Evolutionary conservation across 2,329 filamentous ascomycete species (phyloP).

Genomic region (Volutella citrinella): DNA sequence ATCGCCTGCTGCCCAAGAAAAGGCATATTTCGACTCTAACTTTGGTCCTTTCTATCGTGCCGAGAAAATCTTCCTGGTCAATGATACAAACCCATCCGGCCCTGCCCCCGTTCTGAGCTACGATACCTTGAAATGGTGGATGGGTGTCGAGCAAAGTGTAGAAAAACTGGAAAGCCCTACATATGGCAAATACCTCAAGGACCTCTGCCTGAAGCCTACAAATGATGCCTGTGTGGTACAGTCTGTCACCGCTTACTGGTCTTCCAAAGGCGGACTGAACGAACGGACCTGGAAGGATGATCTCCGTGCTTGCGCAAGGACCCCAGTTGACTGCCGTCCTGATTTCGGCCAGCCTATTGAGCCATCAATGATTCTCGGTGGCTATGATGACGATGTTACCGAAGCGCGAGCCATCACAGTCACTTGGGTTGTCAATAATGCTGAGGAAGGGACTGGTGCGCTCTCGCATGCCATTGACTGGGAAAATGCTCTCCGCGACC

Average conservation of each 20-base stretch:
- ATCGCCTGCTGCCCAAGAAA: conserved; percentile 87
- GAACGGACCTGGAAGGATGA: conserved; percentile 65
- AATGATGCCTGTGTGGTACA: conserved; percentile 89
- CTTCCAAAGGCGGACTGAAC: conserved; percentile 47
- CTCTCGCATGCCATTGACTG: conserved; percentile 80
- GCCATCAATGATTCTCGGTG: conserved; percentile 81
- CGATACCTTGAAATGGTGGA: conserved; percentile 91
- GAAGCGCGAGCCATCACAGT: conserved; percentile 79
- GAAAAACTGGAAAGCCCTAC: conserved; percentile 66
- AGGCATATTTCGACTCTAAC: conserved; percentile 86
- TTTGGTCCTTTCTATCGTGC: conserved; percentile 96
- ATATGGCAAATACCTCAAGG: conserved; percentile 67
- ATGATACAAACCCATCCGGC: conserved; percentile 66
- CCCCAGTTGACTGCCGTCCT: conserved; percentile 82
- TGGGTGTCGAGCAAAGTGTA: conserved; percentile 79
- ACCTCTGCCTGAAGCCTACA: conserved; percentile 93
- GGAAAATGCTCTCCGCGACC: conserved; percentile 74
- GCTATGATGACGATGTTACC: conserved; percentile 66
- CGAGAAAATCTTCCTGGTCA: conserved; percentile 91
- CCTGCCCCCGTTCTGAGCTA: conserved; percentile 80
- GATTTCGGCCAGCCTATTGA: conserved; percentile 87
- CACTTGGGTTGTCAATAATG: conserved; percentile 94
- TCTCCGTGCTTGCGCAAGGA: conserved; percentile 70
- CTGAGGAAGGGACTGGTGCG: conserved; percentile 67
- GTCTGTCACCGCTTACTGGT: conserved; percentile 87